Evolutionary conservation across 2,329 filamentous ascomycete species (phyloP).

Genomic region (Aureobasidium sp.): DNA sequence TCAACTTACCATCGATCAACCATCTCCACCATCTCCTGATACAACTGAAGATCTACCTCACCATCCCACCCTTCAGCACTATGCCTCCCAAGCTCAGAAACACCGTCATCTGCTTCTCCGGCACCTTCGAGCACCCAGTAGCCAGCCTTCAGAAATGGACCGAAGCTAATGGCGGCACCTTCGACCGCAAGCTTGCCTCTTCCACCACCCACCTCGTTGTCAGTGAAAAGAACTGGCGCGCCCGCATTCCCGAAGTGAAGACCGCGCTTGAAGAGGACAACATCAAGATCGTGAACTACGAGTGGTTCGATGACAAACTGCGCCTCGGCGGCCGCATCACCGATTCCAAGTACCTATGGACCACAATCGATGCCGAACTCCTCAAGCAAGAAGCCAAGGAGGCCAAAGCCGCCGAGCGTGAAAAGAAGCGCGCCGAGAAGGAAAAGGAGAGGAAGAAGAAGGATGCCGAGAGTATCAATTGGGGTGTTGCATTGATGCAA

Average conservation of each 20-base stretch:
- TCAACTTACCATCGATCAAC: neutral
- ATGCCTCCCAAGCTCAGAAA: conserved; percentile 23
- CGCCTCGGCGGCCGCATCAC: conserved; percentile 26
- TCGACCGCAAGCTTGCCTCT: conserved; percentile 44
- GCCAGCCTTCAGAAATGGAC: conserved; percentile 57
- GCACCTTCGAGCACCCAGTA: conserved; percentile 46
- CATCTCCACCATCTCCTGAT: neutral
- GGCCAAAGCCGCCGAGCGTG: conserved; percentile 24
- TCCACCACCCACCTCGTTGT: conserved; percentile 68
- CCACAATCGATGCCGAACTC: conserved; percentile 19
- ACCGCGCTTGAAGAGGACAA: conserved; percentile 11
- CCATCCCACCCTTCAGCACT: too few species aligned
- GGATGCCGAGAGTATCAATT: conserved; percentile 24
- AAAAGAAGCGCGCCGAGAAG: conserved; percentile 21
- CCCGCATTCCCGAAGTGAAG: neutral
- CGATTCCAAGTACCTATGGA: conserved; percentile 32
- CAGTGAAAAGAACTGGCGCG: conserved; percentile 54
- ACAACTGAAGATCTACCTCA: too few species aligned
- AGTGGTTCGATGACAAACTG: conserved; percentile 47
- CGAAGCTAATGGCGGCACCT: conserved; percentile 53
- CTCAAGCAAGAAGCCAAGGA: conserved; percentile 27
- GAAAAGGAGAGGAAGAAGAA: conserved; percentile 26
- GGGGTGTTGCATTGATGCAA: neutral
- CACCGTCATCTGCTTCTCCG: conserved; percentile 47
- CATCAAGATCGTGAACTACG: conserved; percentile 34